Evolutionary conservation across 2,329 filamentous ascomycete genomes (phyloP).

Genomic region (Thermoascus crustaceus): DNA sequence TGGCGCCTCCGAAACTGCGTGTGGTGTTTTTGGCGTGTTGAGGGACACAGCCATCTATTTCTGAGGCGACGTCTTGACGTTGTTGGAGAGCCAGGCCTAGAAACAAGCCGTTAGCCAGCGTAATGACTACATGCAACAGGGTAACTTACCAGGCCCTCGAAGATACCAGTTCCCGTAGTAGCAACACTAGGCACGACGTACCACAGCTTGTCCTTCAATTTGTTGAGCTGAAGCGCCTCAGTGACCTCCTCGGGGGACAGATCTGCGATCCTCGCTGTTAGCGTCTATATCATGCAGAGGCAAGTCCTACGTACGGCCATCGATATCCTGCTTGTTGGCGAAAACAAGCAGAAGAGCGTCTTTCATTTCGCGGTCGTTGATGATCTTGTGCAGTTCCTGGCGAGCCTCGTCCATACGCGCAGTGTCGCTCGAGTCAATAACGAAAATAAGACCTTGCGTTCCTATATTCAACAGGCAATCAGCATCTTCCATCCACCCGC

Average conservation of each 20-base stretch:
- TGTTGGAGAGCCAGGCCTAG: slow-evolving; percentile 70
- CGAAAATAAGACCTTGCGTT: slow-evolving; percentile 96
- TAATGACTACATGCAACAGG: neutral
- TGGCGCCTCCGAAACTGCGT: slow-evolving; percentile 3
- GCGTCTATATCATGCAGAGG: neutral
- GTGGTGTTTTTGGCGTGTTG: slow-evolving; percentile 6
- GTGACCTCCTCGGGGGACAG: slow-evolving; percentile 75
- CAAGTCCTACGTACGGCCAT: slow-evolving; percentile 53
- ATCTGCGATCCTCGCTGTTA: slow-evolving; percentile 40
- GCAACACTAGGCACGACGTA: slow-evolving; percentile 78
- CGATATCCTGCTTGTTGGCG: slow-evolving; percentile 97
- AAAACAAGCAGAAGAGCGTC: slow-evolving; percentile 91
- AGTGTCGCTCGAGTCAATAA: slow-evolving; percentile 91
- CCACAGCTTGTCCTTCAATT: slow-evolving; percentile 77
- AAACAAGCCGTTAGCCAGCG: slow-evolving; percentile 11
- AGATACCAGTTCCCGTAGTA: slow-evolving; percentile 69
- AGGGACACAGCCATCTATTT: slow-evolving; percentile 19
- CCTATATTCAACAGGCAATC: slow-evolving; percentile 46
- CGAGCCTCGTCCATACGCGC: slow-evolving; percentile 86
- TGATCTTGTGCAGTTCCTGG: slow-evolving; percentile 90
- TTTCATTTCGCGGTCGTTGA: slow-evolving; percentile 97
- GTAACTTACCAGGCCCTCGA: slow-evolving; percentile 61
- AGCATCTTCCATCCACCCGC: slow-evolving; percentile 2
- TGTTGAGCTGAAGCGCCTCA: slow-evolving; percentile 64
- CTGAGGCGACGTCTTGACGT: slow-evolving; percentile 56